A percentile compares a stretch with the other conserved stretches of the same genome.
Evolutionary conservation across 352 stramenopile genomes (phyloP).

Genomic region (Pythium sukuiense): DNA sequence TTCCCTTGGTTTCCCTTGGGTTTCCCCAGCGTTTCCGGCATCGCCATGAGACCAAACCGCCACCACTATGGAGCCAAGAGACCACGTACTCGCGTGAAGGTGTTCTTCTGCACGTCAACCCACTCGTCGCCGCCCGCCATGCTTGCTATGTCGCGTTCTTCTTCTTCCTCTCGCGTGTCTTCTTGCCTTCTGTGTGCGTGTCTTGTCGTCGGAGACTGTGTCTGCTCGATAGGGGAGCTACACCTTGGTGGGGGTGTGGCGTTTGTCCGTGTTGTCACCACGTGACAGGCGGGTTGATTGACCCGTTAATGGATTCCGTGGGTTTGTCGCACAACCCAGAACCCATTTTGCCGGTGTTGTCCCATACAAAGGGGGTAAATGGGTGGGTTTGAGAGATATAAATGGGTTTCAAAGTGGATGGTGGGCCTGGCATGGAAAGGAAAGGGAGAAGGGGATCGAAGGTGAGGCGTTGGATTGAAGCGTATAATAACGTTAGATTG

Average conservation of each 20-base stretch:
- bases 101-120: constrained; percentile 91
- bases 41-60: background rate
- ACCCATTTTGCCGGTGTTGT: background rate
- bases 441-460: constrained; percentile 1
- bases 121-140: constrained; percentile 80
- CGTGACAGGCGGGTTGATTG: background rate
- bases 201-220: background rate
- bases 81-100: constrained; percentile 81
- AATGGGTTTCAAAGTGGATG: background rate
- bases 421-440: background rate
- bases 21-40: too few relatives aligned
- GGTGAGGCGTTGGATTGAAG: constrained; percentile 20
- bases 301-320: background rate
- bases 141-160: constrained; percentile 5
- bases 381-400: background rate
- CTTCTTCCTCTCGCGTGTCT: constrained; percentile 4
- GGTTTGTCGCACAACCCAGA: background rate
- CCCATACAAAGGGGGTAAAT: background rate
- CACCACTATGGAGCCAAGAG: background rate
- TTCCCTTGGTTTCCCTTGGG: background rate
- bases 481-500: constrained; percentile 20
- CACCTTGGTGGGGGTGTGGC: background rate
- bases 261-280: constrained; percentile 7
- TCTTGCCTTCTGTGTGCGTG: background rate
- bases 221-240: background rate